A percentile compares a stretch with the other conserved stretches of the same genome.
These are phyloP conservation scores for Balakata baccata DNA, from an alignment of 345 rosid species.

Conservation along the genomic window DNA sequence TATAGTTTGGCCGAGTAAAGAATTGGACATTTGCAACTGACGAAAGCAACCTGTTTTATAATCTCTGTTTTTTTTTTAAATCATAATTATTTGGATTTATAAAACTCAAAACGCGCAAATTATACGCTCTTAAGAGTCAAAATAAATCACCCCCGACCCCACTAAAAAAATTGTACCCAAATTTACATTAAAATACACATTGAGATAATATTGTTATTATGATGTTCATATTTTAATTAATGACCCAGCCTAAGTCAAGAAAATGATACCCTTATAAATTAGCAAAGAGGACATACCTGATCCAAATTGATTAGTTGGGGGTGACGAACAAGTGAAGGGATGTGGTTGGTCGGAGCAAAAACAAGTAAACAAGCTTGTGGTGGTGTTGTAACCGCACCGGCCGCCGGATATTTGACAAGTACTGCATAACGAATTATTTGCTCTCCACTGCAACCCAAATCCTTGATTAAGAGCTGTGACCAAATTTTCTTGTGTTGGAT, in stretches of 20 bases:
- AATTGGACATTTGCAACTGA: not conserved
- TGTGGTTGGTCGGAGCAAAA: conserved; percentile 6
- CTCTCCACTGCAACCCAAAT: conserved; percentile 26
- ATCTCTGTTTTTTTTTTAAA: not conserved
- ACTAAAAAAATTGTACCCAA: not conserved
- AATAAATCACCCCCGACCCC: not conserved
- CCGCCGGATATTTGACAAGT: conserved; percentile 20
- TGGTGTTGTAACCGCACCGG: conserved; percentile 30
- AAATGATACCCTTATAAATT: not conserved
- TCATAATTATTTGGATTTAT: too few species aligned
- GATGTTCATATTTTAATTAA: not conserved
- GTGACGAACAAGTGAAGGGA: not conserved
- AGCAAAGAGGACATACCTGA: conserved; percentile 4
- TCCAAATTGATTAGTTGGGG: not conserved
- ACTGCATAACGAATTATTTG: conserved; percentile 15
- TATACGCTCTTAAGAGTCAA: not conserved
- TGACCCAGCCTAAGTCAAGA: not conserved
- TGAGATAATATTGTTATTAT: not conserved
- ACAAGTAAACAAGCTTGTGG: conserved; percentile 20
- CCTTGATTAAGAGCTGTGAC: conserved; percentile 18
- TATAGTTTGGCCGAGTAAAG: not conserved
- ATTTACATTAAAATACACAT: not conserved
- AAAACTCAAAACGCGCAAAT: not conserved
- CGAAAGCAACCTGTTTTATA: not conserved
- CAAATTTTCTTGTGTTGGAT: not conserved